These are phyloP conservation scores for Heliamphora exappendiculata DNA, from an alignment of 148 eudicot genomes.

Conservation along the genomic window DNA sequence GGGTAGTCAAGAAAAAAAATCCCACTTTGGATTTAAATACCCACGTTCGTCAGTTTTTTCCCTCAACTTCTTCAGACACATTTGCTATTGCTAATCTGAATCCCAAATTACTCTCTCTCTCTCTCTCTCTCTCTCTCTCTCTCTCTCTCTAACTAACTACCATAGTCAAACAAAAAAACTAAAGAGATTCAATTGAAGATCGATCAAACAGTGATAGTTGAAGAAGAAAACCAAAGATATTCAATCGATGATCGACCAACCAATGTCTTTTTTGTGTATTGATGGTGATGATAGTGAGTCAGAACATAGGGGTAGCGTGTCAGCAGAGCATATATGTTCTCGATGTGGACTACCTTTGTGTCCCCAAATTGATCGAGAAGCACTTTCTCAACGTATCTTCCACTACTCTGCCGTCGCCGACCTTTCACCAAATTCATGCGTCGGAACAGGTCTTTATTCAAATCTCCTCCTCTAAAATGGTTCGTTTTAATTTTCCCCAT, in stretches of 20 bases:
- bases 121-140: too few relatives aligned
- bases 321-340: constrained; percentile 16
- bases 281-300: neutral
- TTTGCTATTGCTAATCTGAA: too few relatives aligned
- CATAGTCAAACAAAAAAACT: neutral
- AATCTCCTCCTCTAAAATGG: constrained; percentile 28
- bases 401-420: neutral
- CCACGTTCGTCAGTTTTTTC: too few relatives aligned
- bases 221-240: neutral
- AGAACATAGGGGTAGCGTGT: constrained; percentile 25
- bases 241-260: neutral
- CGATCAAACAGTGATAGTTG: neutral
- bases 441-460: constrained; percentile 18
- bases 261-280: neutral
- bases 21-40: too few relatives aligned
- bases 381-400: constrained; percentile 13
- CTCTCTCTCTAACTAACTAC: neutral
- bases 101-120: neutral
- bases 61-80: too few relatives aligned
- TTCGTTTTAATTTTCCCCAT: neutral
- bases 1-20: too few relatives aligned
- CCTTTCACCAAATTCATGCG: neutral
- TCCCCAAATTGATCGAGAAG: constrained; percentile 10
- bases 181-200: neutral
- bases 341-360: constrained; percentile 15